Conservation (phyloP, 1,139 yeast species). For the Yamadazyma buinensis region DNA sequence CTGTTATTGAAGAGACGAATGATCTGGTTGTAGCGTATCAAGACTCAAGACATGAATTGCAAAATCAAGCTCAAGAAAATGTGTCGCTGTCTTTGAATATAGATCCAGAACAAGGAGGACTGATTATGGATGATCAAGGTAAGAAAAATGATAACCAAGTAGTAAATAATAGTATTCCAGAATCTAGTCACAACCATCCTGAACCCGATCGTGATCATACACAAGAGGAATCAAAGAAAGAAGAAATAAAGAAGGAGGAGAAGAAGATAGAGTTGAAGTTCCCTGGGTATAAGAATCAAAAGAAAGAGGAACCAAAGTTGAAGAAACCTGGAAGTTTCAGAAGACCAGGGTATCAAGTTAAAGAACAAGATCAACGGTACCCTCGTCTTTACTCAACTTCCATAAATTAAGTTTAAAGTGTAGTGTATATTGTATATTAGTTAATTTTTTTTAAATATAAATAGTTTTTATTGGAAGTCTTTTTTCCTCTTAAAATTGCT, state of each 20-base stretch:
- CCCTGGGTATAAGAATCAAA: constrained; percentile 14
- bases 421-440: constrained; percentile 1
- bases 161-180: background rate
- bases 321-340: constrained; percentile 54
- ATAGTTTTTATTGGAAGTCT: too few species aligned
- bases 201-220: background rate
- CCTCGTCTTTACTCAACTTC: constrained; percentile 25
- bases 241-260: background rate
- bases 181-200: background rate
- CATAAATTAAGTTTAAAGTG: constrained; percentile 9
- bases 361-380: constrained; percentile 23
- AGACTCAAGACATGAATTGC: too few species aligned
- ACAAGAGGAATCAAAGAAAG: background rate
- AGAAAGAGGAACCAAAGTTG: constrained; percentile 22
- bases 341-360: constrained; percentile 21
- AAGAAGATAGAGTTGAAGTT: constrained; percentile 11
- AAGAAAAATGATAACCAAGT: background rate
- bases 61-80: background rate
- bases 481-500: too few species aligned
- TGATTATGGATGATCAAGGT: background rate
- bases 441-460: too few species aligned
- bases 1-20: background rate
- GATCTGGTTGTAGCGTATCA: too few species aligned
- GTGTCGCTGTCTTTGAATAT: too few species aligned
- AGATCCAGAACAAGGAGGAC: too few species aligned